A percentile compares a stretch with the other conserved stretches of the same genome.
Evolutionary conservation across 345 rosid species (phyloP).

Genomic region (Litchi chinensis): DNA sequence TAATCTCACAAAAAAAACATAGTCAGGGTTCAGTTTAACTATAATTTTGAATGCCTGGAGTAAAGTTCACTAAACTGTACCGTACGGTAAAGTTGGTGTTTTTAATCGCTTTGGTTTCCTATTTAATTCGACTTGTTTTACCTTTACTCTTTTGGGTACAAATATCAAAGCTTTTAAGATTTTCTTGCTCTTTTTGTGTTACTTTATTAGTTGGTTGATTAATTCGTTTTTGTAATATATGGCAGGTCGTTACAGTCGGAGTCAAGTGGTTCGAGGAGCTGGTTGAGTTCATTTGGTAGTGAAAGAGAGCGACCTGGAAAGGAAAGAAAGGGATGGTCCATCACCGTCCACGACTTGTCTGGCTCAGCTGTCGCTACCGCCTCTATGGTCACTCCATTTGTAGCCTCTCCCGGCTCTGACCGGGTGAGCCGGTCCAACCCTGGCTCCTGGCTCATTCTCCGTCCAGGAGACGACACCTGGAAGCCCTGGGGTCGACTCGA

Average conservation of each 20-base stretch:
- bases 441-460: slow-evolving; percentile 85
- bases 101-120: not conserved
- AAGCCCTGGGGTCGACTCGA: slow-evolving; percentile 93
- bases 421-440: slow-evolving; percentile 92
- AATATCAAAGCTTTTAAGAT: not conserved
- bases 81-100: slow-evolving; percentile 27
- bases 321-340: slow-evolving; percentile 92
- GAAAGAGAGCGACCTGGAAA: slow-evolving; percentile 70
- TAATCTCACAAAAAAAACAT: not conserved
- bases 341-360: slow-evolving; percentile 87
- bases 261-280: slow-evolving; percentile 51
- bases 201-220: slow-evolving; percentile 19
- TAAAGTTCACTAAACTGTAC: slow-evolving; percentile 22
- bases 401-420: slow-evolving; percentile 83
- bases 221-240: not conserved
- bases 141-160: slow-evolving; percentile 27
- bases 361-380: slow-evolving; percentile 92
- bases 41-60: slow-evolving; percentile 20
- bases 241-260: slow-evolving; percentile 65
- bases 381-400: slow-evolving; percentile 82
- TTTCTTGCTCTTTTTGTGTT: not conserved
- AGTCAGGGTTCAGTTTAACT: not conserved
- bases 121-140: slow-evolving; percentile 12
- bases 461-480: slow-evolving; percentile 82
- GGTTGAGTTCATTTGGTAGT: slow-evolving; percentile 87